These are phyloP conservation scores for Noccaea bulbosa DNA, from an alignment of 345 rosid species.

Conservation along the genomic window DNA sequence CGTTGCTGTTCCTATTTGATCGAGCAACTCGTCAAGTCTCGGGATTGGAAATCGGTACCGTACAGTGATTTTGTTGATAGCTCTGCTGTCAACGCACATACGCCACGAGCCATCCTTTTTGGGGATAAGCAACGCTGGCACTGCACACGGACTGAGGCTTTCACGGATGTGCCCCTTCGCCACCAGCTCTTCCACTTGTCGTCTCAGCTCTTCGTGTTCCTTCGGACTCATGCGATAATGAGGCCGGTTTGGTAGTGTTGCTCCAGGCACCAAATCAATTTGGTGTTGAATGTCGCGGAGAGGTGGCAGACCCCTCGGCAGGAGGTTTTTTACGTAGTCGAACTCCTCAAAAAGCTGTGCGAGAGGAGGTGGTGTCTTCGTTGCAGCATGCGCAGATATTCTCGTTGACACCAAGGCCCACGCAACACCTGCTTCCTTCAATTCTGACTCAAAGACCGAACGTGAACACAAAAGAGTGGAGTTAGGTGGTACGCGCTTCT, in stretches of 20 bases:
- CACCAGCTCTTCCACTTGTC: background rate
- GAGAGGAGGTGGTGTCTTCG: too few species aligned
- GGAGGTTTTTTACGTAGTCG: too few species aligned
- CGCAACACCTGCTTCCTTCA: too few species aligned
- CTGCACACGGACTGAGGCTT: background rate
- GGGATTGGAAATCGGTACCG: background rate
- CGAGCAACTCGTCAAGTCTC: background rate
- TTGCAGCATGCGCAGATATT: too few species aligned
- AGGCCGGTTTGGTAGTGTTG: background rate
- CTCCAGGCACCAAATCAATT: too few species aligned
- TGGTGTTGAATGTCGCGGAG: too few species aligned
- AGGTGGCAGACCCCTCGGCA: too few species aligned
- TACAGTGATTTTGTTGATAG: background rate
- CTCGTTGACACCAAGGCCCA: too few species aligned
- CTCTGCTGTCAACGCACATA: background rate
- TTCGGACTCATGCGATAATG: background rate
- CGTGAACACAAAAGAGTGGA: too few species aligned
- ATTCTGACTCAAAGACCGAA: too few species aligned
- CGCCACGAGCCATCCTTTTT: background rate
- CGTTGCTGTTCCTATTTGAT: background rate
- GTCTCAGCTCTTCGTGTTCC: background rate
- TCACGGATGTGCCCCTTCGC: background rate
- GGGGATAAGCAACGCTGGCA: background rate
- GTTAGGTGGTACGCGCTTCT: too few species aligned
- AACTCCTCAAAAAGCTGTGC: too few species aligned